Base-by-base conservation (phyloP, 139 green algal genomes). In the Picochlorum sp. region DNA sequence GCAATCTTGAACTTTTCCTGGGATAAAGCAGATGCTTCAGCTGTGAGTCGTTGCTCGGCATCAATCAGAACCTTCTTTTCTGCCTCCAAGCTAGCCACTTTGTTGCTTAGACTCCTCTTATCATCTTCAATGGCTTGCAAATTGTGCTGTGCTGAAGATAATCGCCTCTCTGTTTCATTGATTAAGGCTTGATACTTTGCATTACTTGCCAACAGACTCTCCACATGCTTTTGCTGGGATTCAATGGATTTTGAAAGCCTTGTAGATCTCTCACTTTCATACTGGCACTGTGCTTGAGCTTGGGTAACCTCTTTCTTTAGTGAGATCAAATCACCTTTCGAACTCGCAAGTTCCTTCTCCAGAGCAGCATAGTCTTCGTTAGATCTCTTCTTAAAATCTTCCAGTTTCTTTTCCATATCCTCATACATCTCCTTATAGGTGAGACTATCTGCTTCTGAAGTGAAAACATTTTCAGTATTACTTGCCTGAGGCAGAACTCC, bases 1-100 rank as follows among this genome's bases (percentile, higher is more conserved):
- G 65, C 57, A 69, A 82, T 55, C 13, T 70, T 67, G 66, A 70
- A 81, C 44, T 76, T 78, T 24, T 83, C 77, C 6, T 63, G 51
- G 14, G 54, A 63, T 10, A 68, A 44, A 20, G 66, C 45, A 3
- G 69, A 31, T 2, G 63, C 45, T 63, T 82, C 70, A 5, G 4
- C 30, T 2, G 66, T 28, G 1, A 67, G 49, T 0, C 76, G 67
- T 56, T 49, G 38, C 72, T 85, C 71, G 2, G 72, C 69, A 14
- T 60, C 49, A 8, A 28, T 54, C 30, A 85, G 49, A 45, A 83
- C 55, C 11, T 41, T 34, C 67, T 74, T 77, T 64, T 85, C 78
- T 18, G 68, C 68, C n/a, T 68, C 65, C 64, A 84, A 59, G 3
- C 45, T 57, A 23, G 73, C 38, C 24, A 37, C 63, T 15, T 63